Evolutionary conservation across 164 flowering plant genomes (phyloP).

Genomic region (Liquidambar formosana): DNA sequence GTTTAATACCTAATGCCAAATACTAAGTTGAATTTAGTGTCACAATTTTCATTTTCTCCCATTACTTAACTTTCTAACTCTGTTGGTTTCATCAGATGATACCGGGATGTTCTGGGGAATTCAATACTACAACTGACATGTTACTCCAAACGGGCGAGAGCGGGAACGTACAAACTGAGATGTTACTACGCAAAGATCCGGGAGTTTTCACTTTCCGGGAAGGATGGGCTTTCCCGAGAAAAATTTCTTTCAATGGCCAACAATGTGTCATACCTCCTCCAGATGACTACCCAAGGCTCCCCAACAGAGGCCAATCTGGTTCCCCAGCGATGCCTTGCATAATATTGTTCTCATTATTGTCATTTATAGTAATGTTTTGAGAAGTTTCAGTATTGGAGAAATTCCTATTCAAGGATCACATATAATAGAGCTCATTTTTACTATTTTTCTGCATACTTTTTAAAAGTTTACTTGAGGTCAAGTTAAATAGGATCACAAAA

Average conservation of each 20-base stretch:
- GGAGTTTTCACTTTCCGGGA: conserved; percentile 57
- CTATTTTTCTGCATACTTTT: too few species aligned
- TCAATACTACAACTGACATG: conserved; percentile 64
- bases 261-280: conserved; percentile 80
- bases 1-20: too few species aligned
- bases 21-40: too few species aligned
- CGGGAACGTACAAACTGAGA: conserved; percentile 75
- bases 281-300: conserved; percentile 62
- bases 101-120: conserved; percentile 84
- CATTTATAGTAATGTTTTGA: conserved; percentile 13
- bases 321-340: conserved; percentile 4
- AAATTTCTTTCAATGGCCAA: conserved; percentile 52
- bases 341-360: conserved; percentile 3
- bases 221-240: conserved; percentile 86
- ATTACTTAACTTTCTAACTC: conserved; percentile 7
- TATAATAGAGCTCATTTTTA: too few species aligned
- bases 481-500: too few species aligned
- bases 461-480: too few species aligned
- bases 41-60: too few species aligned
- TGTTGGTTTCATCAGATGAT: conserved; percentile 38
- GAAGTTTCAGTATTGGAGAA: background rate
- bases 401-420: too few species aligned
- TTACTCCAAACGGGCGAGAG: conserved; percentile 48
- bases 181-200: conserved; percentile 60
- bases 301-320: conserved; percentile 29